Evolutionary conservation across 2,329 filamentous ascomycete genomes (phyloP).

Genomic region (Pseudopithomyces chartarum): DNA sequence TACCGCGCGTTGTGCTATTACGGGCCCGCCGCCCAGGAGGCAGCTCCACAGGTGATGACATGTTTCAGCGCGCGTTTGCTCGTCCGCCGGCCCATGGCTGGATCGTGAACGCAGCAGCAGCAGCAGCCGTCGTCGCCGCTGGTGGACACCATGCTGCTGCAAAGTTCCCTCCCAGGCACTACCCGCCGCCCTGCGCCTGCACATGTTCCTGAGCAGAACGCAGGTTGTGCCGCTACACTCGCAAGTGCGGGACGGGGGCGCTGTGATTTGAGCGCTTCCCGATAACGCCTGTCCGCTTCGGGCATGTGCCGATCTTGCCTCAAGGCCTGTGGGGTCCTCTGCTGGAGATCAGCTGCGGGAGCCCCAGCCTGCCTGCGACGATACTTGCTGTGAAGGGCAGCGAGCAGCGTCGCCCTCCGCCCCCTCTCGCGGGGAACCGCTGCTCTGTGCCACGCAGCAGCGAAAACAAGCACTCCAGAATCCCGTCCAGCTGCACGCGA

Average conservation of each 20-base stretch:
- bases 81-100: too few species aligned
- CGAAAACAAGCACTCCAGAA: background rate
- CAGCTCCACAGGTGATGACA: background rate
- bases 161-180: background rate
- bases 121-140: background rate
- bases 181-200: background rate
- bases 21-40: slow-evolving; percentile 6
- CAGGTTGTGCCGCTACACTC: slow-evolving; percentile 10
- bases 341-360: background rate
- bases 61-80: slow-evolving; percentile 9
- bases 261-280: slow-evolving; percentile 17
- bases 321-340: slow-evolving; percentile 18
- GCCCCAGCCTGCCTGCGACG: background rate
- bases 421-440: background rate
- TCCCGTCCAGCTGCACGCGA: background rate
- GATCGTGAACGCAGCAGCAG: too few species aligned
- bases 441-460: background rate
- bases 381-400: background rate
- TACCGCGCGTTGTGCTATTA: slow-evolving; percentile 9
- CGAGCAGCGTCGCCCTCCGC: background rate
- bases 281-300: slow-evolving; percentile 15
- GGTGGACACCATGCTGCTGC: too few species aligned
- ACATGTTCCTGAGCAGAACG: slow-evolving; percentile 16
- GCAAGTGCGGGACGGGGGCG: background rate
- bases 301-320: slow-evolving; percentile 25